A percentile compares a stretch with the other conserved stretches of the same genome.
These are phyloP conservation scores for Elongisporangium anandrum DNA, from an alignment of 352 stramenopile genomes.

Conservation along the genomic window DNA sequence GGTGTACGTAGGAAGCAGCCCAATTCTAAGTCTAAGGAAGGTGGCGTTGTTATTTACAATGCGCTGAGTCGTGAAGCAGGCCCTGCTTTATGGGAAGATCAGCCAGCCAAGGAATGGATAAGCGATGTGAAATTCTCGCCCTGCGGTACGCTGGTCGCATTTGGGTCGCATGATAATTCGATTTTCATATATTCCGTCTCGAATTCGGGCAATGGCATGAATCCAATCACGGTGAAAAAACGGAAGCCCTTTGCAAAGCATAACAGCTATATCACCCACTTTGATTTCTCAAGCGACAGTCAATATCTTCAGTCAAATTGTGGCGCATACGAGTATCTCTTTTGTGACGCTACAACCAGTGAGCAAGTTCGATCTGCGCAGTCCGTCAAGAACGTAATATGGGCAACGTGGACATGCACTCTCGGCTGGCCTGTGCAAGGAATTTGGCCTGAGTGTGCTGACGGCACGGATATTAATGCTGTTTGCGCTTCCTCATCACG, in stretches of 20 bases:
- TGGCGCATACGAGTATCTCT: slow-evolving; percentile 89
- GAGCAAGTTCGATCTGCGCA: slow-evolving; percentile 82
- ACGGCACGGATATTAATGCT: slow-evolving; percentile 83
- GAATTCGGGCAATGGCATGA: not conserved
- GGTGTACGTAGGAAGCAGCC: slow-evolving; percentile 28
- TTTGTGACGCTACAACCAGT: slow-evolving; percentile 77
- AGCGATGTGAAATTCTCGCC: slow-evolving; percentile 78
- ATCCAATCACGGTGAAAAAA: slow-evolving; percentile 33
- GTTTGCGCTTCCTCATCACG: slow-evolving; percentile 64
- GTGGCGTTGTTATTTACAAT: slow-evolving; percentile 36
- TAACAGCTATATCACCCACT: slow-evolving; percentile 81
- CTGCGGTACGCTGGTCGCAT: slow-evolving; percentile 31
- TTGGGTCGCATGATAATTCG: slow-evolving; percentile 73
- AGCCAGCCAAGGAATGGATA: slow-evolving; percentile 66
- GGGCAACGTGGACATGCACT: slow-evolving; percentile 88
- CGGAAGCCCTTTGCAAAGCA: slow-evolving; percentile 73
- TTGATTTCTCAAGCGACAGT: slow-evolving; percentile 77
- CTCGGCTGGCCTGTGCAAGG: slow-evolving; percentile 91
- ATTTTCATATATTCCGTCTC: slow-evolving; percentile 61
- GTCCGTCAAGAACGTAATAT: slow-evolving; percentile 73
- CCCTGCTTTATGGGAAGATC: slow-evolving; percentile 48
- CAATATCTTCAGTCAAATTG: slow-evolving; percentile 73
- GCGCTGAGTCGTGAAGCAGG: slow-evolving; percentile 16
- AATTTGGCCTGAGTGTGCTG: slow-evolving; percentile 76
- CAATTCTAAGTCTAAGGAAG: slow-evolving; percentile 38